Evolutionary conservation across 2,329 filamentous ascomycete species (phyloP).

Genomic region (Fusarium sp.): DNA sequence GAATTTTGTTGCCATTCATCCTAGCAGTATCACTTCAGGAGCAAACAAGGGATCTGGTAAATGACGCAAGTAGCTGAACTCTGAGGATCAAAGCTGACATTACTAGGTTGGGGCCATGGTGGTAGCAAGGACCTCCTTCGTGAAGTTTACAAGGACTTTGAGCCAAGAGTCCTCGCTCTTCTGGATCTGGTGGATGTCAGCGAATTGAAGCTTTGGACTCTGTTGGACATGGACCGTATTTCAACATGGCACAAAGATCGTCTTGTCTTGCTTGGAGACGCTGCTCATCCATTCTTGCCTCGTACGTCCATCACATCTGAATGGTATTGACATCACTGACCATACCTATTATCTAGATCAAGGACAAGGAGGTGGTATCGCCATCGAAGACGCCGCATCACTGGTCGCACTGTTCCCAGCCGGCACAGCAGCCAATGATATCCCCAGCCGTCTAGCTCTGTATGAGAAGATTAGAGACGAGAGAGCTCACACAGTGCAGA

Average conservation of each 20-base stretch:
- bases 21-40: slow-evolving; percentile 37
- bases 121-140: slow-evolving; percentile 53
- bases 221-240: slow-evolving; percentile 71
- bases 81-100: neutral
- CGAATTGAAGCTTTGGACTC: slow-evolving; percentile 66
- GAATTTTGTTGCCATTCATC: slow-evolving; percentile 66
- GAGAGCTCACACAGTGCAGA: slow-evolving; percentile 68
- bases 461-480: slow-evolving; percentile 70
- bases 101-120: slow-evolving; percentile 54
- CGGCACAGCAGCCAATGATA: slow-evolving; percentile 57
- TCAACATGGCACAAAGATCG: slow-evolving; percentile 65
- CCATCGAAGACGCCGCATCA: slow-evolving; percentile 75
- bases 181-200: slow-evolving; percentile 57
- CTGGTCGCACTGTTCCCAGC: slow-evolving; percentile 66
- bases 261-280: slow-evolving; percentile 72
- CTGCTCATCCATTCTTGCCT: slow-evolving; percentile 75
- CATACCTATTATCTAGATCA: neutral
- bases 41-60: slow-evolving; percentile 18
- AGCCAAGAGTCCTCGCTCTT: slow-evolving; percentile 53
- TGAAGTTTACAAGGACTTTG: slow-evolving; percentile 56
- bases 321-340: accelerated
- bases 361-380: slow-evolving; percentile 62
- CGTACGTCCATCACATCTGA: accelerated
- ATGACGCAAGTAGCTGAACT: accelerated
- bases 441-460: slow-evolving; percentile 67